phyloP scores from a whole-genome alignment of 2,329 filamentous ascomycete genomes.

The Hirsutella thompsonii region DNA sequence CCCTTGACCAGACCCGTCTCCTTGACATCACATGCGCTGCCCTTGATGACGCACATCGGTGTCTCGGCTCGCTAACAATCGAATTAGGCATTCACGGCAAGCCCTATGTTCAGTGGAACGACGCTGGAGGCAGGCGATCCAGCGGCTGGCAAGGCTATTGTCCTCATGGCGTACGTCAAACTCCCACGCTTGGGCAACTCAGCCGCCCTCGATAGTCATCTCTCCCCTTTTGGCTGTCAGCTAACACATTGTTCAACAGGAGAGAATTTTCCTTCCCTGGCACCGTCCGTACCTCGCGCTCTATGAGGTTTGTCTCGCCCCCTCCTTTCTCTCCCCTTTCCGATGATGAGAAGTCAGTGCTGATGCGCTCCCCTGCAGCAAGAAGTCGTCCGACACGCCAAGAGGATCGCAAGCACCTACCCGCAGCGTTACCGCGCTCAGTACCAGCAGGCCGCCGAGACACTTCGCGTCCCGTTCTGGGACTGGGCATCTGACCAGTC shows the following conservation, averaged over 20 bases:
- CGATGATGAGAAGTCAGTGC: no score
- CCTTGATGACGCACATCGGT: constrained; percentile 2
- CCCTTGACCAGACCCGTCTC: no score
- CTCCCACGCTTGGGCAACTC: no score
- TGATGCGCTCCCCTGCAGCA: constrained; percentile 26
- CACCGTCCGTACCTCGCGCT: constrained; percentile 42
- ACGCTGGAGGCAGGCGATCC: constrained; percentile 17
- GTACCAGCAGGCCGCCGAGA: constrained; percentile 32
- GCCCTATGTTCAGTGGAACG: constrained; percentile 29
- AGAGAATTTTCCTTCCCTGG: constrained; percentile 38
- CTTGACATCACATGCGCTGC: no score
- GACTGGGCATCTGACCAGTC: constrained; percentile 33
- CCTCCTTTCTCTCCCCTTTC: no score
- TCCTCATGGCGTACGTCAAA: constrained; percentile 29
- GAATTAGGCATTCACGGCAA: constrained; percentile 25
- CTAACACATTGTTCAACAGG: constrained; percentile 16
- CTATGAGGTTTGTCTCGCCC: constrained; percentile 30
- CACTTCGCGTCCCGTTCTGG: constrained; percentile 38
- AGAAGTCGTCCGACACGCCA: constrained; percentile 32
- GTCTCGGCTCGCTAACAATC: not conserved
- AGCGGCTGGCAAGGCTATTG: constrained; percentile 28
- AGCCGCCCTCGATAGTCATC: no score
- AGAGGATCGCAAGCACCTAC: constrained; percentile 32
- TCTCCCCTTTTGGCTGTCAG: not conserved
- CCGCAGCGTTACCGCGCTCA: constrained; percentile 15